Evolutionary conservation across 2,329 filamentous ascomycete genomes (phyloP).

Genomic region (Diaporthe sp.): DNA sequence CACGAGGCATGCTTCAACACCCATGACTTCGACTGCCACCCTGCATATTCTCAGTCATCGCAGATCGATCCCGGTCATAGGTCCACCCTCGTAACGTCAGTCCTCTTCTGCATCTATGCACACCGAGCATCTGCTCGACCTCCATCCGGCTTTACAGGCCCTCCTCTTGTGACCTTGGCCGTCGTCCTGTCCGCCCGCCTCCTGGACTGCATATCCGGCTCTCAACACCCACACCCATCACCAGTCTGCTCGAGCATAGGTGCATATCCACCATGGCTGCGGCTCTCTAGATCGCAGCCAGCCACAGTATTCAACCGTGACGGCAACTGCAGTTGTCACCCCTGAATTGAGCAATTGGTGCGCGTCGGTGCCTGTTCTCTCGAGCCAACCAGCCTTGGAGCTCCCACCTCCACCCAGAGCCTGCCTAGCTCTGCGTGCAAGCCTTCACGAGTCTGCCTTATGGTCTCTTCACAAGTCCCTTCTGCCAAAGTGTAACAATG

Average conservation of each 20-base stretch:
- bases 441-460: slow-evolving; percentile 36
- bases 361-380: slow-evolving; percentile 38
- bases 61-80: slow-evolving; percentile 39
- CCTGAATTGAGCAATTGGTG: slow-evolving; percentile 37
- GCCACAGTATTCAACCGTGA: slow-evolving; percentile 32
- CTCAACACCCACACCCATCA: background rate
- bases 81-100: slow-evolving; percentile 35
- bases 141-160: slow-evolving; percentile 21
- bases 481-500: slow-evolving; percentile 49
- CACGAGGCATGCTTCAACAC: slow-evolving; percentile 40
- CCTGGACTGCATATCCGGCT: slow-evolving; percentile 30
- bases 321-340: slow-evolving; percentile 13
- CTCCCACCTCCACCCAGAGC: slow-evolving; percentile 40
- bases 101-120: slow-evolving; percentile 27
- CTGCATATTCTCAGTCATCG: slow-evolving; percentile 33
- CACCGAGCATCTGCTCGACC: slow-evolving; percentile 32
- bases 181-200: slow-evolving; percentile 1
- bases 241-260: slow-evolving; percentile 21
- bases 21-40: slow-evolving; percentile 41
- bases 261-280: slow-evolving; percentile 36
- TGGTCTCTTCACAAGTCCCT: slow-evolving; percentile 23
- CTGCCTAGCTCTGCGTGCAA: slow-evolving; percentile 31
- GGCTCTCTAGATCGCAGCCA: slow-evolving; percentile 33
- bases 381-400: slow-evolving; percentile 33
- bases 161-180: slow-evolving; percentile 36